Conservation (phyloP, 345 rosid species). For the Nasturtium officinale region DNA sequence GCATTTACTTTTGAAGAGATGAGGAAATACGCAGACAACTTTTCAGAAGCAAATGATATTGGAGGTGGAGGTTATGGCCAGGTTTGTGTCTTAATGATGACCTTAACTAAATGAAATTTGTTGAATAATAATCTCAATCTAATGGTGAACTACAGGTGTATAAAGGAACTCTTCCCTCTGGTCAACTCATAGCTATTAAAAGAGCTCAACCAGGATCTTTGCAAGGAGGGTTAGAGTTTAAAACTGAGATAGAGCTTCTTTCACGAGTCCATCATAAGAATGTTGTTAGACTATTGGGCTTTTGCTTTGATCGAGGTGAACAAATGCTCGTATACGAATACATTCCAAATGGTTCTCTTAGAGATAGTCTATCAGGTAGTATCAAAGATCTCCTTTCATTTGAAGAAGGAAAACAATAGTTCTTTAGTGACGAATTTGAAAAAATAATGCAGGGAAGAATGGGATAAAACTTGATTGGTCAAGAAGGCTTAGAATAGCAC, state of each 20-base stretch:
- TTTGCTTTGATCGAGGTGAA: conserved; percentile 57
- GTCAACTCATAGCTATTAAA: conserved; percentile 61
- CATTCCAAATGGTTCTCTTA: conserved; percentile 3
- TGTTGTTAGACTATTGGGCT: conserved; percentile 62
- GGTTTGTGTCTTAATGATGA: neutral
- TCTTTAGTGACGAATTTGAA: neutral
- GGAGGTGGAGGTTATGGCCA: conserved; percentile 14
- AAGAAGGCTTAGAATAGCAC: conserved; percentile 65
- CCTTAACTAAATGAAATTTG: neutral
- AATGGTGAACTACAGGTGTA: conserved; percentile 58
- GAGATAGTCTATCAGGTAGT: conserved; percentile 9
- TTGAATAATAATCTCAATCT: neutral
- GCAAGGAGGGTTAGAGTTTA: conserved; percentile 72
- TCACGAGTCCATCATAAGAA: conserved; percentile 78
- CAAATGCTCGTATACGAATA: conserved; percentile 12
- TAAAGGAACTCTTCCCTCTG: conserved; percentile 55
- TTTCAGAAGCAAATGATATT: conserved; percentile 9
- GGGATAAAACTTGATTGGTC: conserved; percentile 75
- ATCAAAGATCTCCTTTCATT: neutral
- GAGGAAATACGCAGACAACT: neutral
- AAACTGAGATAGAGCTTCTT: conserved; percentile 80
- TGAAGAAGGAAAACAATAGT: no score
- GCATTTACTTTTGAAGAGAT: conserved; percentile 14
- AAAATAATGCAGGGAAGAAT: conserved; percentile 53
- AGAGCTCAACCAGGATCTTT: conserved; percentile 69